Evolutionary conservation across 2,329 filamentous ascomycete genomes (phyloP), one percentile per base, ranked within the genome.

Genomic region (Fusarium dimerum): DNA sequence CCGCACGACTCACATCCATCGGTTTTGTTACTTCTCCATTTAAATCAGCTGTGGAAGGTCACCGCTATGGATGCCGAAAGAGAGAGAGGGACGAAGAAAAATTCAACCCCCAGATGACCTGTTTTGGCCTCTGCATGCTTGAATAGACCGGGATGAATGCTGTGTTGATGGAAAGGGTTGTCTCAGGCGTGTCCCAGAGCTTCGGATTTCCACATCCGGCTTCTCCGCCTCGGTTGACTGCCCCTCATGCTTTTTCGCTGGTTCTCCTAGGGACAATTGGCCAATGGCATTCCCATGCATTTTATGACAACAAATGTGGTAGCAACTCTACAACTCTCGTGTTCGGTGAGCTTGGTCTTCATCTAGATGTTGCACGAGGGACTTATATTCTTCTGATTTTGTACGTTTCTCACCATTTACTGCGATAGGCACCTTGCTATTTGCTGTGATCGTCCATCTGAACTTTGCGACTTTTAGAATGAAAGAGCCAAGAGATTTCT

Each of bases 131-230:
- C 53, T 59, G 54, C 42, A 30, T 57, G 52, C 55, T 55, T 57
- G 38, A 44, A 40, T 51, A 34, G 46, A 45, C 45, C 40, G 48
- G 43, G 43, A 38, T 29, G 20, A 26, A 26, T 4, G 20, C 20
- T 26, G 20, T 26, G 7, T 26, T 26, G 7, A 26, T 26, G 20
- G 20, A 26, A 26, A 26, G 20, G 20, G 20, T 26, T 26, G 20
- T 26, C 20, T 26, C 5, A 26, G 20, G 20, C 7, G 20, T 26
- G 50, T 64, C 61, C 62, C 62, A 64, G 59, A 52, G 58, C 46
- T 54, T 59, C 62, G 62, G 62, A 54, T 54, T 65, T 55, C 62
- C 62, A 62, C 53, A 65, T 64, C 62, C 62, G 62, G 60, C 36
- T 42, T 53, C 58, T 62, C 62, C 62, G 62, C 50, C 20, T 26